phyloP scores from a whole-genome alignment of 164 flowering plant species.

The Tinospora cordifolia region DNA sequence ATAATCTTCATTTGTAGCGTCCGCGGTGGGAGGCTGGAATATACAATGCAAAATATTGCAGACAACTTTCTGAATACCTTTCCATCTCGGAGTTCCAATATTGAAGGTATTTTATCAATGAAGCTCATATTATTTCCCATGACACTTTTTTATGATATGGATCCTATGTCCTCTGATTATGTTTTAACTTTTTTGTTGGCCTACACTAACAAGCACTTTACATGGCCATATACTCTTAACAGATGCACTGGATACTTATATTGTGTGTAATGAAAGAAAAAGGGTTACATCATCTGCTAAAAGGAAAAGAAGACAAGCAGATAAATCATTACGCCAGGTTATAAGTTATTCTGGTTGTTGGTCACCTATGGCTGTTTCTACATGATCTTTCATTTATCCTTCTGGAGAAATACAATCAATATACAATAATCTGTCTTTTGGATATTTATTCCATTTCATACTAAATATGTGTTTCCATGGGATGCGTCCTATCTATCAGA shows the following conservation, averaged over 20 bases:
- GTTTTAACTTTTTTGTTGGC: background rate
- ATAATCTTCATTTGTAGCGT: slow-evolving; percentile 38
- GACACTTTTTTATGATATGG: background rate
- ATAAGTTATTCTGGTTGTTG: slow-evolving; percentile 9
- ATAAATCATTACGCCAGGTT: slow-evolving; percentile 82
- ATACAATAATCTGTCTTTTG: background rate
- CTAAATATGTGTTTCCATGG: background rate
- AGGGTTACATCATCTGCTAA: slow-evolving; percentile 98
- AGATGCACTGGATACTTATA: slow-evolving; percentile 75
- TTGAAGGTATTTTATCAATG: slow-evolving; percentile 56
- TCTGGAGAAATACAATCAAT: no score
- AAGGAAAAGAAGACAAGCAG: slow-evolving; percentile 51
- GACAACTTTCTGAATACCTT: slow-evolving; percentile 63
- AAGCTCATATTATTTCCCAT: background rate
- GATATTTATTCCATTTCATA: background rate
- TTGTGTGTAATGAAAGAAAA: slow-evolving; percentile 82
- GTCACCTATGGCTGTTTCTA: no score
- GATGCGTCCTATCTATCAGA: background rate
- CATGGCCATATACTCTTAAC: slow-evolving; percentile 16
- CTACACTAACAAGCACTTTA: slow-evolving; percentile 7
- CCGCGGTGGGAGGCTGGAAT: slow-evolving; percentile 86
- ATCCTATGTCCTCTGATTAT: background rate
- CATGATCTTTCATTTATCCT: no score
- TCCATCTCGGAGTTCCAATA: slow-evolving; percentile 44
- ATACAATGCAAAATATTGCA: slow-evolving; percentile 98